Conservation (phyloP, 352 stramenopile species). For the Globisporangium radiosum region DNA sequence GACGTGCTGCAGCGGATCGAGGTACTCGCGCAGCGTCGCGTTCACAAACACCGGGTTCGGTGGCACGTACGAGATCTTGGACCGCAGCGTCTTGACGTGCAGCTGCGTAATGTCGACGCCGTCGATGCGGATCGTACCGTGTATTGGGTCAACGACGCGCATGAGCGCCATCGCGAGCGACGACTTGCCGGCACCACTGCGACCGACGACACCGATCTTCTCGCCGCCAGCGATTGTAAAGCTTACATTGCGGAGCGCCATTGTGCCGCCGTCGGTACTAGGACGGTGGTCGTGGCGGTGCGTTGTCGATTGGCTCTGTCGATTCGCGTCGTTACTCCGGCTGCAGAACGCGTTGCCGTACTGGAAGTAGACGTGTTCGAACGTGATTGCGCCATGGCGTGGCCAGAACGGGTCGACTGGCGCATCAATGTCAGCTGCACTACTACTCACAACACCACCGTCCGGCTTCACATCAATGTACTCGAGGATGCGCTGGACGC, state of each 20-base stretch:
- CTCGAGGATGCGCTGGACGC: slow-evolving; percentile 34
- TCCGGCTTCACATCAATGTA: slow-evolving; percentile 20
- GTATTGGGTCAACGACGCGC: slow-evolving; percentile 26
- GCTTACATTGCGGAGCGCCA: slow-evolving; percentile 40
- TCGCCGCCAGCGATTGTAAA: slow-evolving; percentile 38
- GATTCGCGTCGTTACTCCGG: not conserved
- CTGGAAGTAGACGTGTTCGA: slow-evolving; percentile 29
- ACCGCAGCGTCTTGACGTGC: slow-evolving; percentile 31
- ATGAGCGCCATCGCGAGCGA: slow-evolving; percentile 54
- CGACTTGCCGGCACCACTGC: slow-evolving; percentile 58
- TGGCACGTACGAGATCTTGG: slow-evolving; percentile 68
- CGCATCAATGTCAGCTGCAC: not conserved
- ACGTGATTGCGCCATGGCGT: slow-evolving; percentile 22
- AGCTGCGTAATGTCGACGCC: slow-evolving; percentile 66
- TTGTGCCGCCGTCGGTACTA: slow-evolving; percentile 1
- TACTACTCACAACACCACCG: not conserved
- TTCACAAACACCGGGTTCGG: slow-evolving; percentile 91
- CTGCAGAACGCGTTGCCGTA: slow-evolving; percentile 1
- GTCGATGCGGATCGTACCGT: slow-evolving; percentile 84
- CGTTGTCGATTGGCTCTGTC: not conserved
- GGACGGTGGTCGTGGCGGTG: not conserved
- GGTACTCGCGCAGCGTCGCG: slow-evolving; percentile 88
- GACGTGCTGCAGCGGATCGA: slow-evolving; percentile 86
- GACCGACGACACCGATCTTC: slow-evolving; percentile 54
- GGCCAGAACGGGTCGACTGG: slow-evolving; percentile 22